A percentile compares a stretch with the other conserved stretches of the same genome.
Conservation (phyloP, 345 rosid species). For the Carallia brachiata region DNA sequence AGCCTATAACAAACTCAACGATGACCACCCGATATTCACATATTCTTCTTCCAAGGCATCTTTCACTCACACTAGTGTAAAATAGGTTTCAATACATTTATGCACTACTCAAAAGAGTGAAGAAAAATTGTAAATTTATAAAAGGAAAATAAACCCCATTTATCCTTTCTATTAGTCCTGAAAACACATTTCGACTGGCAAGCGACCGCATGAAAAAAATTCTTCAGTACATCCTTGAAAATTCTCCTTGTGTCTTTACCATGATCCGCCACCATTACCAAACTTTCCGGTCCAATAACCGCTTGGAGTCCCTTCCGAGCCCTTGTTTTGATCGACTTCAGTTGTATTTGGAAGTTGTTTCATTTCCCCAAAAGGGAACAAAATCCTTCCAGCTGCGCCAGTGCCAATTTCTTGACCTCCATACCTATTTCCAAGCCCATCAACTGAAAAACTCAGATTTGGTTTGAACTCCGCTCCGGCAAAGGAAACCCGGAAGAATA, state of each 20-base stretch:
- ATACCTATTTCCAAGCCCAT: conserved; percentile 39
- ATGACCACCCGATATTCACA: conserved; percentile 1
- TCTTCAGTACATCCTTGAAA: neutral
- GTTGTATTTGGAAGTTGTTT: conserved; percentile 30
- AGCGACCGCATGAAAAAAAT: neutral
- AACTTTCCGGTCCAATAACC: conserved; percentile 34
- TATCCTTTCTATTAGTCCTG: conserved; percentile 19
- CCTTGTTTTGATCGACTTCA: conserved; percentile 42
- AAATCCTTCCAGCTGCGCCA: conserved; percentile 27
- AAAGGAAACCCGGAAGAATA: conserved; percentile 37
- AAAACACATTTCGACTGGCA: conserved; percentile 14
- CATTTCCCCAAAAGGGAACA: conserved; percentile 46
- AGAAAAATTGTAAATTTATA: neutral
- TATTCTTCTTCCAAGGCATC: conserved; percentile 15
- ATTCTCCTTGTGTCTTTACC: conserved; percentile 13
- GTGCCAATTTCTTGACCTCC: conserved; percentile 33
- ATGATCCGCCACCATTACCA: conserved; percentile 26
- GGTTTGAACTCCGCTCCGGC: conserved; percentile 53
- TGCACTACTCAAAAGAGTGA: conserved; percentile 13
- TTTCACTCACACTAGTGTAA: neutral
- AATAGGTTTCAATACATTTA: conserved; percentile 14
- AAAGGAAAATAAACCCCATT: neutral
- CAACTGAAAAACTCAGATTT: conserved; percentile 41
- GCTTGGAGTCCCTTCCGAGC: conserved; percentile 24
- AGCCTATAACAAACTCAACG: too few relatives aligned